phyloP scores from a whole-genome alignment of 2,329 filamentous ascomycete species.

The Hymenoscyphus fraxineus region DNA sequence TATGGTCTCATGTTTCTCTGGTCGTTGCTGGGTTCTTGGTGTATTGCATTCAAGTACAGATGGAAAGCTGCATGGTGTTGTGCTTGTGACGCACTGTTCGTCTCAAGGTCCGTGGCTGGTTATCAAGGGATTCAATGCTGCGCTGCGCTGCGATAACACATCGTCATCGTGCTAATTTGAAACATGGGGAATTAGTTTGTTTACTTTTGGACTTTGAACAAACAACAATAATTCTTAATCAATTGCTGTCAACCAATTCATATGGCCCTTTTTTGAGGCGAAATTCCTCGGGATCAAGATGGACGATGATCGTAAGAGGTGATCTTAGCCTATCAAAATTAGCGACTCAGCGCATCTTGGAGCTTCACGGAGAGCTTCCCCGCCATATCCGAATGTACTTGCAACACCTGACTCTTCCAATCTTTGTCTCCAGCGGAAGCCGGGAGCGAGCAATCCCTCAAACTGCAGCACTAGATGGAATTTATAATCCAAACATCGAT shows the following conservation, averaged over 20 bases:
- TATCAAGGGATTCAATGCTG: neutral
- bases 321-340: constrained; percentile 14
- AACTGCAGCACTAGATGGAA: constrained; percentile 5
- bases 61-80: constrained; percentile 1
- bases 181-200: neutral
- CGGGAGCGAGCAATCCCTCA: neutral
- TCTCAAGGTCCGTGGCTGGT: constrained; percentile 3
- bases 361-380: neutral
- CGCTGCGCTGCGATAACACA: neutral
- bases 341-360: constrained; percentile 4
- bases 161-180: constrained; percentile 2
- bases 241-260: neutral
- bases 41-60: neutral
- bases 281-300: neutral
- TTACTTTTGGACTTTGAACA: neutral
- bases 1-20: neutral
- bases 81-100: constrained; percentile 1
- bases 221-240: neutral
- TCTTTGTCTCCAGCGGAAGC: neutral
- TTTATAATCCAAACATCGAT: neutral
- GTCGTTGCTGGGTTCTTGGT: neutral
- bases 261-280: neutral
- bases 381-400: neutral
- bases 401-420: neutral
- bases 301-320: neutral